Evolutionary conservation across 1,139 yeast species (phyloP), one percentile per base, ranked within the genome.

Genomic region (Lizanozyma gosingica): DNA sequence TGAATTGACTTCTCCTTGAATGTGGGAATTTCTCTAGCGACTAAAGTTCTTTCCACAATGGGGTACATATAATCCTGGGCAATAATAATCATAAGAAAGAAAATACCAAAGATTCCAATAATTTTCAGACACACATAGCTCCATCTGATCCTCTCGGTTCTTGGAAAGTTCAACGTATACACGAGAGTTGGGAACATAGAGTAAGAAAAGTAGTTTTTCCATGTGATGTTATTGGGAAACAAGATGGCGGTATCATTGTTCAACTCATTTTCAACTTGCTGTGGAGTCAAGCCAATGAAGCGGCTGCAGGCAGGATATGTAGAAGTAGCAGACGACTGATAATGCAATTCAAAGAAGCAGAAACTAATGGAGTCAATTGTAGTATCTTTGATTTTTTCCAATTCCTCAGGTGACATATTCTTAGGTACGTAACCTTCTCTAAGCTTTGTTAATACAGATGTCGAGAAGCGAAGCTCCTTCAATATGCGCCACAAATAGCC

Each of bases 161-260:
- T 71, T 29, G 97, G 96, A 54, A 78, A 90, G 43, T 80, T 81
- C 38, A 84, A 72, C 44, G 83, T 80, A 53, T 83, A 84, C 22
- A 92, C 95, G 41, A 88, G 62, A 0, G 94, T 85, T n/a, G 98
- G 98, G 56, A 76, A 88, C 94, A 86, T 83, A 16, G 95, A 68
- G 61, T 73, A 92, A 58, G 67, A 71, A 56, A 88, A 86, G 56
- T 72, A 90, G 60, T 88, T 82, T 37, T 42, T 44, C 4, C 80
- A 46, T n/a, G 76, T 76, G 45, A 94, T 74, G 52, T 88, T 90
- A 2, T 60, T 48, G 0, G 97, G 97, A 60, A 86, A 90, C 34
- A 54, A 55, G 9, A 60, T 52, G 15, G 57, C 57, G 49, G 55
- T 39, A 44, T 59, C 35, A 11, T 50, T 40, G 17, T 53, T 54